Evolutionary conservation across 2,329 filamentous ascomycete species (phyloP), one percentile per base, ranked within the genome.

Genomic region (Penicillium sp.): DNA sequence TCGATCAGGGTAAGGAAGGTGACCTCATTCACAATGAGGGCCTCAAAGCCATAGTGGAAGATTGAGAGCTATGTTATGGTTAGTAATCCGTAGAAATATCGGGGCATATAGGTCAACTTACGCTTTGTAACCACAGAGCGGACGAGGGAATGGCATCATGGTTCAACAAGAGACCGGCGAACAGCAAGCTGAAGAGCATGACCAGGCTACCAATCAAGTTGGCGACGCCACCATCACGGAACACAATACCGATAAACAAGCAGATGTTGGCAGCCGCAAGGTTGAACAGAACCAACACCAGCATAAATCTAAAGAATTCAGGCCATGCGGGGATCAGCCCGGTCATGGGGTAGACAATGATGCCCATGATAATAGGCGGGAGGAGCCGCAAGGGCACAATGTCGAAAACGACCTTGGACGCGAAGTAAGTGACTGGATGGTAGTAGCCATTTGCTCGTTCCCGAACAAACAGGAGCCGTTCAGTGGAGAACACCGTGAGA

Each of bases 401-500:
- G 72, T 99, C 95, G 72, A 99, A 98, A n/a, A 96, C 78, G n/a
- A 98, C 90, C 78, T 99, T 99, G 67, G 93, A 89, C 0, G 90
- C 83, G 72, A 98, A 99, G 77, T 99, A 99, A 0, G 93, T 96
- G 50, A 96, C 82, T 0, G 95, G 95, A 0, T 90, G 85, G 74
- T 99, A 99, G 77, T 99, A 99, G 1, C 95, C 93, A 72, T 99
- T 99, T 37, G 95, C 95, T 62, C 95, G 85, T 75, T 99, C 95
- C 49, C 95, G 86, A 11, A 96, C 88, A 72, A 99, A 99, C 37
- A 99, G 80, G 8, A 97, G 84, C 45, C 95, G 85, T 75, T 99
- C 95, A 0, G 91, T 85, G 0, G 92, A 92, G 75, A 99, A 99
- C 11, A 97, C 93, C 29, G 90, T 96, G 54, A 99, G 81, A 67